phyloP scores from a whole-genome alignment of 2,329 filamentous ascomycete species.

The Dactylellina haptotyla region DNA sequence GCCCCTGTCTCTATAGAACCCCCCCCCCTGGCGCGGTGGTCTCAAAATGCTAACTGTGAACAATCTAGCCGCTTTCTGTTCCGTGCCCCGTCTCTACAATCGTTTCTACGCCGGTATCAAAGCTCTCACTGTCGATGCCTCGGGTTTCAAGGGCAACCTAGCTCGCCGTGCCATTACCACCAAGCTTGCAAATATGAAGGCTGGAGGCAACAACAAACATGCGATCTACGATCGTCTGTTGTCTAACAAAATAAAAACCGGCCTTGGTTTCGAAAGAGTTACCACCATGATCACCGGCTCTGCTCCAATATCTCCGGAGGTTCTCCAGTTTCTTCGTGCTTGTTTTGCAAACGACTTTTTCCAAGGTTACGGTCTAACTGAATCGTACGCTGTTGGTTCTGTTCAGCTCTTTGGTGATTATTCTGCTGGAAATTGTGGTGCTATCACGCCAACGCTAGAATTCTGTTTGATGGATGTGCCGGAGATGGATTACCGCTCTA shows the following conservation, averaged over 20 bases:
- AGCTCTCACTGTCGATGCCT: constrained; percentile 78
- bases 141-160: constrained; percentile 81
- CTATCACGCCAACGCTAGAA: constrained; percentile 74
- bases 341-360: constrained; percentile 80
- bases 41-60: not conserved
- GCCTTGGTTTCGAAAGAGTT: constrained; percentile 79
- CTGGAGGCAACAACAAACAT: constrained; percentile 81
- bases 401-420: constrained; percentile 78
- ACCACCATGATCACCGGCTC: constrained; percentile 84
- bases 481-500: constrained; percentile 89
- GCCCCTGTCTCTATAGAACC: not conserved
- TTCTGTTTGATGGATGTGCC: constrained; percentile 85
- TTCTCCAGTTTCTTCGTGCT: constrained; percentile 88
- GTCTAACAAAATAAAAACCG: constrained; percentile 85
- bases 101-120: constrained; percentile 86
- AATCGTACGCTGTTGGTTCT: constrained; percentile 82
- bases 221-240: constrained; percentile 86
- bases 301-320: constrained; percentile 85
- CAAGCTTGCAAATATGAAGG: constrained; percentile 82
- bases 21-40: no score
- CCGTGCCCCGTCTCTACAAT: constrained; percentile 91
- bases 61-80: constrained; percentile 72
- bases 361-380: constrained; percentile 94
- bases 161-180: constrained; percentile 80
- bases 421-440: constrained; percentile 82